Evolutionary conservation across 345 rosid species (phyloP), one percentile per base, ranked within the genome.

Genomic region (Cochlearia excelsa): DNA sequence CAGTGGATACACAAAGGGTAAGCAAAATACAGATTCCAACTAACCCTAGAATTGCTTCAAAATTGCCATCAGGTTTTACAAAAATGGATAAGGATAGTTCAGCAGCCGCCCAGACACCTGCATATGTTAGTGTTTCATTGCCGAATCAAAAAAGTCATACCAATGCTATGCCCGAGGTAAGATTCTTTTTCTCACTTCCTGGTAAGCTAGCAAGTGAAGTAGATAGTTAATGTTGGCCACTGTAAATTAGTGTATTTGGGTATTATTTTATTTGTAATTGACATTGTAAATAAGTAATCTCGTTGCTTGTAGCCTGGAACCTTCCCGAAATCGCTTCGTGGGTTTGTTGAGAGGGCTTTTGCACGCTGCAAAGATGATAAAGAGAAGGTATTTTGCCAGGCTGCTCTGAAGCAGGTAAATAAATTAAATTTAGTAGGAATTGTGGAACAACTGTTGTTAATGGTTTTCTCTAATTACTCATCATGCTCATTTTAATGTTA

Each of bases 41-140:
- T 74, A 94, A 94, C 77, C 99, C 97, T 66, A 85, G 93, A 78
- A 87, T 90, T 77, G 96, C 90, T 71, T 82, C 99, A 66, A 87
- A 87, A 78, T 78, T 90, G 81, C 85, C 83, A 51, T 59, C 79
- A 67, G 90, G 90, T 67, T 74, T 78, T 45, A 67, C 81, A 43
- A 94, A 90, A 81, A 60, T 77, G 46, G 83, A 82, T 3, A 94
- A 84, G 80, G 93, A 73, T 61, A 70, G 80, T 59, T 72, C 78
- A 65, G 54, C 67, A 34, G 52, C 73, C 23, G 45, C 80, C 33
- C 41, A 72, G 67, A 79, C 82, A 75, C 99, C 99, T 72, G 96
- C 90, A 48, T 94, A 87, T 78, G 69, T 90, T 60, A 77, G 89
- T 47, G 85, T 94, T 66, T 72, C 93, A 33, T 11, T 84, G 68